Conservation (phyloP, 176 grass and related monocot species). For the Cymbopogon citratus region DNA sequence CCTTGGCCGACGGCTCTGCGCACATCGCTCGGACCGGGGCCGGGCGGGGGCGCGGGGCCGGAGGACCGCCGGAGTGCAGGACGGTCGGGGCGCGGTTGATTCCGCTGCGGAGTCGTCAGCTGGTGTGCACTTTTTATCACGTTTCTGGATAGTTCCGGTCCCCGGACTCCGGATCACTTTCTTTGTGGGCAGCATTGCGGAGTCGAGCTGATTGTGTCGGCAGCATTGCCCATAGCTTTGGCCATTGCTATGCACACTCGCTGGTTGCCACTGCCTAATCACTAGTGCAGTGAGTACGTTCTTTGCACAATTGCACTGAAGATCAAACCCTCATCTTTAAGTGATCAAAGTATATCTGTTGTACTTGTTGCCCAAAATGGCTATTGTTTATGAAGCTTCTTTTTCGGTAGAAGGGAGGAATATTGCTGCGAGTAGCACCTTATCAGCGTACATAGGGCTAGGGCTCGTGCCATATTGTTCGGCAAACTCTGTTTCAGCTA, state of each 20-base stretch:
- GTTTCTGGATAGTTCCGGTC: constrained; percentile 14
- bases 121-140: neutral
- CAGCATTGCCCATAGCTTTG: neutral
- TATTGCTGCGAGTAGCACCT: neutral
- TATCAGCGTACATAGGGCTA: neutral
- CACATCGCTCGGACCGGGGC: neutral
- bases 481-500: neutral
- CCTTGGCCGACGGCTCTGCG: neutral
- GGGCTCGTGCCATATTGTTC: too few species aligned
- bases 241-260: neutral
- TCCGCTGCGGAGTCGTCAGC: neutral
- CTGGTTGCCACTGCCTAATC: neutral
- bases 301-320: neutral
- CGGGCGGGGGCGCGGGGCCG: neutral
- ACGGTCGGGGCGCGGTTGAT: neutral
- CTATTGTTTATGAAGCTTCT: neutral
- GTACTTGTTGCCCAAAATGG: neutral
- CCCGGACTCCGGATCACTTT: neutral
- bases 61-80: too few species aligned
- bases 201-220: neutral
- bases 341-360: too few species aligned
- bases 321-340: neutral
- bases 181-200: too few species aligned
- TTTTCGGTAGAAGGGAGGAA: neutral
- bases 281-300: neutral